phyloP scores from a whole-genome alignment of 1,139 yeast genomes.

The Suhomyces kunorum region DNA sequence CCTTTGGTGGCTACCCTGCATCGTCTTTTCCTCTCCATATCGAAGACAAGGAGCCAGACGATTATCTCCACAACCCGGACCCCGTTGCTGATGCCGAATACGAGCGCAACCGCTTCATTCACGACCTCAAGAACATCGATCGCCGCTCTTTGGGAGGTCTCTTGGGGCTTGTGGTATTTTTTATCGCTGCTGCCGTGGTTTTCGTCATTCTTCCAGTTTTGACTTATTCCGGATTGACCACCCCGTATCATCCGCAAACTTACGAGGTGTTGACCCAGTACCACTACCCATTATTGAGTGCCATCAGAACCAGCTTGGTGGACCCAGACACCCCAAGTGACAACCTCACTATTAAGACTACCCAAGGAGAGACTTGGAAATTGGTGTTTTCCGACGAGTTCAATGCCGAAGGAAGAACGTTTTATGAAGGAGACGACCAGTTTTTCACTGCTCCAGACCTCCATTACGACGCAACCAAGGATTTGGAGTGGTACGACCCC shows the following conservation, averaged over 20 bases:
- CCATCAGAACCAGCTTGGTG: conserved; percentile 61
- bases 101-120: conserved; percentile 60
- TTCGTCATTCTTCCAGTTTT: conserved; percentile 74
- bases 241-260: conserved; percentile 29
- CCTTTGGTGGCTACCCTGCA: conserved; percentile 95
- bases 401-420: conserved; percentile 78
- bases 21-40: conserved; percentile 79
- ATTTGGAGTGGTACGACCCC: conserved; percentile 87
- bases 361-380: conserved; percentile 63
- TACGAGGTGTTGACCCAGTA: conserved; percentile 57
- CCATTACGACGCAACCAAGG: conserved; percentile 77
- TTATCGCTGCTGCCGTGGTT: conserved; percentile 60
- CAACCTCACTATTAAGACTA: conserved; percentile 47
- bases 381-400: conserved; percentile 84
- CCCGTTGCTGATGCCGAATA: conserved; percentile 83
- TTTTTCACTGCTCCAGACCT: conserved; percentile 77
- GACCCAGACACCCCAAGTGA: conserved; percentile 78
- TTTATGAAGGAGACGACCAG: conserved; percentile 82
- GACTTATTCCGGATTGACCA: conserved; percentile 67
- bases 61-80: conserved; percentile 89
- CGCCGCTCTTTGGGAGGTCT: conserved; percentile 58
- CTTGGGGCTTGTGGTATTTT: conserved; percentile 56
- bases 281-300: conserved; percentile 58
- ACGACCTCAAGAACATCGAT: conserved; percentile 64
- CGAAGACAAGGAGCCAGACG: conserved; percentile 91